phyloP scores from a whole-genome alignment of 305 asterid genomes.

The Fraxinus platypoda region DNA sequence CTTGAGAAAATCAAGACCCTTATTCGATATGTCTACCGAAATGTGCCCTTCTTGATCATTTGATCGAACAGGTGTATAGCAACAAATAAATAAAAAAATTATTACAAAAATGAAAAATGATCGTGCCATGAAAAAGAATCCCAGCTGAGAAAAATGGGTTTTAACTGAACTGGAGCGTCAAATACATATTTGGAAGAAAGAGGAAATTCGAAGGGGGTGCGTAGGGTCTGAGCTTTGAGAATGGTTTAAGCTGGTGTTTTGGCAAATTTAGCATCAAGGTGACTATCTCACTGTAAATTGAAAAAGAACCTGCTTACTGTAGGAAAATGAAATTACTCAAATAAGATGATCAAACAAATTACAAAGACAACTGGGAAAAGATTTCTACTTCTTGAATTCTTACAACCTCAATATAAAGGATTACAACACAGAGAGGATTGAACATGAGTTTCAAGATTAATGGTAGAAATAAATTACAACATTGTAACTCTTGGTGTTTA shows the following conservation, averaged over 20 bases:
- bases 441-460: background rate
- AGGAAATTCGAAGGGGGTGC: background rate
- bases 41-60: slow-evolving; percentile 46
- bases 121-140: slow-evolving; percentile 40
- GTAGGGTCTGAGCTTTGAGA: background rate
- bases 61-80: slow-evolving; percentile 33
- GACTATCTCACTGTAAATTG: background rate
- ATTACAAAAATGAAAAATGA: slow-evolving; percentile 15
- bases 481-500: background rate
- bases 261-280: background rate
- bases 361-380: background rate
- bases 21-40: slow-evolving; percentile 54
- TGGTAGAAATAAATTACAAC: background rate
- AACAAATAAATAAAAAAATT: slow-evolving; percentile 25
- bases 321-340: background rate
- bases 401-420: background rate
- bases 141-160: slow-evolving; percentile 7
- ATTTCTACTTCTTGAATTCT: background rate
- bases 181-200: background rate
- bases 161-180: background rate
- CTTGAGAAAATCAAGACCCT: slow-evolving; percentile 76
- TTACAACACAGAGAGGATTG: background rate
- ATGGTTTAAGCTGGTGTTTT: background rate
- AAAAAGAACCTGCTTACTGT: background rate
- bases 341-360: background rate